Percentiles rank a stretch among this genome's conserved stretches.
Conservation (phyloP, 148 eudicot species). For the Vaccinium myrtillus region DNA sequence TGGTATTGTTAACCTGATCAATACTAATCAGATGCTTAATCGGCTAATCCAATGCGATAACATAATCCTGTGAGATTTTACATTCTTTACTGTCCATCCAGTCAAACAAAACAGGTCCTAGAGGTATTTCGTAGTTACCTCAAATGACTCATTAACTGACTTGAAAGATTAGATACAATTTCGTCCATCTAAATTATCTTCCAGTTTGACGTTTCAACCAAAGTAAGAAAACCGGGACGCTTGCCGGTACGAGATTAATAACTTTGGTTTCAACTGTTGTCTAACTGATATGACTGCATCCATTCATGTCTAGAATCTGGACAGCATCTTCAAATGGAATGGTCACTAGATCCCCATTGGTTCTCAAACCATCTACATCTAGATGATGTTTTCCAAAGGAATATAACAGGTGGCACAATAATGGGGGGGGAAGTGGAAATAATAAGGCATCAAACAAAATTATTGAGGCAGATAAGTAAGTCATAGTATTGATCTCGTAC, state of each 20-base stretch:
- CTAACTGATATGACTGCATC: not conserved
- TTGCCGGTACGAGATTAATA: no score
- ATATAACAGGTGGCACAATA: not conserved
- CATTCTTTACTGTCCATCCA: no score
- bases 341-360: not conserved
- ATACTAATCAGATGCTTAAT: no score
- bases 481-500: not conserved
- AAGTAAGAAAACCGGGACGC: no score
- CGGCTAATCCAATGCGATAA: no score
- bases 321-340: not conserved
- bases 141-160: not conserved
- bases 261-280: not conserved
- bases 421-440: not conserved
- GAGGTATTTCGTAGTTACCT: not conserved
- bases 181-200: not conserved
- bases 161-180: not conserved
- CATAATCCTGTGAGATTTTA: no score
- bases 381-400: not conserved
- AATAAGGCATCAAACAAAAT: not conserved
- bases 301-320: not conserved
- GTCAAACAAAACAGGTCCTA: no score
- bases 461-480: not conserved
- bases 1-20: no score
- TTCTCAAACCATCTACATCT: not conserved
- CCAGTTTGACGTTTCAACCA: not conserved